phyloP scores from a whole-genome alignment of 345 rosid genomes.

The Iberis pinnata region DNA sequence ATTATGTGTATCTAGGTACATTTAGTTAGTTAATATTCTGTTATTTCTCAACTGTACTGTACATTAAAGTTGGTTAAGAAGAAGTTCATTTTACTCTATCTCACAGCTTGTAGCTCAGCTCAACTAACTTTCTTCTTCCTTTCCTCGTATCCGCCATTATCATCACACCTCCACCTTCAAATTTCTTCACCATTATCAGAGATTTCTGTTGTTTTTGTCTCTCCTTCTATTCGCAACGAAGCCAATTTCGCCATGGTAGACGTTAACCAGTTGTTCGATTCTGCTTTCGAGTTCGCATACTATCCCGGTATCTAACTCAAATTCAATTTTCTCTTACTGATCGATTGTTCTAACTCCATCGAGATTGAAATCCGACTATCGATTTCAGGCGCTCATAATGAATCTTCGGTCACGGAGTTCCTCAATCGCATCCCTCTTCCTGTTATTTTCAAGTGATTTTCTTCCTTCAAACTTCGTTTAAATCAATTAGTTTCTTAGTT shows the following conservation, averaged over 20 bases:
- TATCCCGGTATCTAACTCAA: conserved; percentile 43
- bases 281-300: conserved; percentile 67
- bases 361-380: not conserved
- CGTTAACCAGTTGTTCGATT: conserved; percentile 51
- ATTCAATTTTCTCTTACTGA: not conserved
- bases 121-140: too few species aligned
- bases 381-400: conserved; percentile 54
- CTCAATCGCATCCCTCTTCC: conserved; percentile 81
- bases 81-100: too few species aligned
- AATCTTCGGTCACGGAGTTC: conserved; percentile 55
- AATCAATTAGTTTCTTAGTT: not conserved
- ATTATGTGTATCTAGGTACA: too few species aligned
- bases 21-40: too few species aligned
- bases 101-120: too few species aligned
- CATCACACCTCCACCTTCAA: too few species aligned
- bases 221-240: not conserved
- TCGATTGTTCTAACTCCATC: not conserved
- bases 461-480: not conserved
- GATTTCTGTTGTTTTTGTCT: not conserved
- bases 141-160: too few species aligned
- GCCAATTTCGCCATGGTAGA: conserved; percentile 38
- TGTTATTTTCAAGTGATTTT: conserved; percentile 49
- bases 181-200: too few species aligned
- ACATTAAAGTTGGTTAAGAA: too few species aligned
- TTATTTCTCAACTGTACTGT: too few species aligned